phyloP scores from a whole-genome alignment of 768 basidiomycete species.

The Tulasnella calospora region DNA sequence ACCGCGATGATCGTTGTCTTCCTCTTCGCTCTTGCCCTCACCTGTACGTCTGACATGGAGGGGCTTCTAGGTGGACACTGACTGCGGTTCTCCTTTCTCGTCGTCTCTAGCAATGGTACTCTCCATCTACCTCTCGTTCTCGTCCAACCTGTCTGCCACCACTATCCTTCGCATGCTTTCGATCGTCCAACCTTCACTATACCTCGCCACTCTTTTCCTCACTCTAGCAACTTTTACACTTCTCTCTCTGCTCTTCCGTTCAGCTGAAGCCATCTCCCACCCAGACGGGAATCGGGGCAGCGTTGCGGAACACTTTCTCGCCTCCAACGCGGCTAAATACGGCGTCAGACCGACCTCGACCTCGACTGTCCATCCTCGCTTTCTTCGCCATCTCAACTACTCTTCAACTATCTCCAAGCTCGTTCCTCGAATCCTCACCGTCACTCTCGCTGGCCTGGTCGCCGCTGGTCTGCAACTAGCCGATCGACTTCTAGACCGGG shows the following conservation, averaged over 20 bases:
- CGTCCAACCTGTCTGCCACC: background rate
- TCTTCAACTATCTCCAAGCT: background rate
- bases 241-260: background rate
- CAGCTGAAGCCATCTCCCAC: background rate
- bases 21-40: background rate
- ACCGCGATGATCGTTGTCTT: background rate
- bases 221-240: background rate
- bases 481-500: background rate
- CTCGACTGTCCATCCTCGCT: background rate
- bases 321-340: background rate
- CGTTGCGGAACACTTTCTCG: background rate
- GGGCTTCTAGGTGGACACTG: background rate
- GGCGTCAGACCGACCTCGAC: background rate
- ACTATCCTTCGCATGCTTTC: background rate
- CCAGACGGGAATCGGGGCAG: background rate
- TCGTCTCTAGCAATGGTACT: background rate
- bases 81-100: background rate
- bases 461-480: background rate
- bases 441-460: background rate
- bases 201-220: background rate
- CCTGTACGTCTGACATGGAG: background rate
- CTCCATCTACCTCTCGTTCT: background rate
- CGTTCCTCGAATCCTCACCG: background rate
- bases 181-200: background rate
- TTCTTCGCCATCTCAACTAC: background rate